Conservation (phyloP, 2,329 filamentous ascomycete genomes). For the Corniculantispora saksenae region DNA sequence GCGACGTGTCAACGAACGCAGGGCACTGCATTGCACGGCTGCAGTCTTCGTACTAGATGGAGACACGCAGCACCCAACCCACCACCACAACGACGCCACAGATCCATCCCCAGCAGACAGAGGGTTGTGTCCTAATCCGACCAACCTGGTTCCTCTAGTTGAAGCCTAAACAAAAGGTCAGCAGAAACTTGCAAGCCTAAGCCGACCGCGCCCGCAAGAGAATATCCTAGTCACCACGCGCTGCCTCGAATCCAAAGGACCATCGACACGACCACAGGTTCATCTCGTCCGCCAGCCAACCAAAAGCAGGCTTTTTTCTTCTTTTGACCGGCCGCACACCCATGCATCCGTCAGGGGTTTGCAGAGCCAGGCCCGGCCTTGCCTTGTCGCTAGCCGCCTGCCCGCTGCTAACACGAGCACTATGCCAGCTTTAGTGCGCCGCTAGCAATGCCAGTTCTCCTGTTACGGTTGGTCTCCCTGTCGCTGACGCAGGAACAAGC, state of each 20-base stretch:
- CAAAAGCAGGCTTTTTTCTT: slow-evolving; percentile 2
- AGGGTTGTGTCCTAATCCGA: neutral
- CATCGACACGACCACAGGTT: neutral
- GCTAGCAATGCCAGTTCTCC: slow-evolving; percentile 9
- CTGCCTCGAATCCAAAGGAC: no score
- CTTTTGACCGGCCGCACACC: neutral
- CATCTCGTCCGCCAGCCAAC: neutral
- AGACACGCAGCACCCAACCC: neutral
- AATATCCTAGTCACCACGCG: no score
- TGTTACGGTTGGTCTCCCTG: slow-evolving; percentile 1
- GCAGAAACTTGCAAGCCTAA: no score
- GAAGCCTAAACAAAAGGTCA: neutral
- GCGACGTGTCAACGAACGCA: slow-evolving; percentile 11
- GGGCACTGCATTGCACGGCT: neutral
- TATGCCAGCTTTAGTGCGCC: neutral
- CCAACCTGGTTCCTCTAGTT: neutral
- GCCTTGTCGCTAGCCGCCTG: slow-evolving; percentile 6
- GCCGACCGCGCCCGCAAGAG: no score
- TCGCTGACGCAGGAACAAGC: slow-evolving; percentile 14
- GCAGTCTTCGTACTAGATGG: neutral
- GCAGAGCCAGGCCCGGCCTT: neutral
- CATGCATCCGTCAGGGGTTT: slow-evolving; percentile 9
- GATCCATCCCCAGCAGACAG: slow-evolving; percentile 6
- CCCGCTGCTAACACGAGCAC: slow-evolving; percentile 1
- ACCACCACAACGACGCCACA: slow-evolving; percentile 12